Base-by-base conservation (phyloP, 78 protist genomes). In the Chrysochromulina tobinii region DNA sequence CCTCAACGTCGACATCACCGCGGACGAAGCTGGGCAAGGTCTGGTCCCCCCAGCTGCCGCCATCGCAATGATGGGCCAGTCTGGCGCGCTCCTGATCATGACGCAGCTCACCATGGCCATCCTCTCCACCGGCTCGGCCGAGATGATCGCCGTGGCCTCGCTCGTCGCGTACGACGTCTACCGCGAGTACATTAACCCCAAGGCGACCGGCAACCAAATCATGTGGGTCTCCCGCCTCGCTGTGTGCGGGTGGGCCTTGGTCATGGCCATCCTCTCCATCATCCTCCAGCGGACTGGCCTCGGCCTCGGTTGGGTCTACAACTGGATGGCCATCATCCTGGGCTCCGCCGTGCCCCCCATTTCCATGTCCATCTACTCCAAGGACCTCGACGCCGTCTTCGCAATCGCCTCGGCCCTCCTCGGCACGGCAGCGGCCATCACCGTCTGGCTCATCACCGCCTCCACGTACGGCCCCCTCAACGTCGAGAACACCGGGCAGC, bases 91-190 rank as follows among this genome's bases (percentile, higher is more conserved):
- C 23, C 11, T 66, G 17, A 15, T 87, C 27, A 2, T 66, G 20
- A 0, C 48, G 61, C 15, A 11, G 89, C 88, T 90, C 84, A 81
- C 66, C 93, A 55, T 90, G 61, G 93, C 93, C 61, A 73, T 90
- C 67, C 64, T 83, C 38, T 81, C 89, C 23, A 81, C 93, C 25
- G 81, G 77, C 79, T 50, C 61, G 23, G 68, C 89, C 58, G 93
- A 90, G 89, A 21, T 23, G 21, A 55, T 64, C 55, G 93, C 89
- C 50, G 89, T 81, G 12, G 0, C 89, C 53, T 90, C 93, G 7
- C 59, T 90, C 48, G 21, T 90, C 66, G 67, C 89, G 12, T 90
- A 90, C 83, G 93, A 90, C 89, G 38, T 90, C 75, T 90, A 90
- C 83, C 27, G 55, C 58, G 11, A 54, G 68, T 81, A 81, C 83